Base-by-base conservation (phyloP, 805 yeast species). In the Saccharomycopsis babjevae region DNA sequence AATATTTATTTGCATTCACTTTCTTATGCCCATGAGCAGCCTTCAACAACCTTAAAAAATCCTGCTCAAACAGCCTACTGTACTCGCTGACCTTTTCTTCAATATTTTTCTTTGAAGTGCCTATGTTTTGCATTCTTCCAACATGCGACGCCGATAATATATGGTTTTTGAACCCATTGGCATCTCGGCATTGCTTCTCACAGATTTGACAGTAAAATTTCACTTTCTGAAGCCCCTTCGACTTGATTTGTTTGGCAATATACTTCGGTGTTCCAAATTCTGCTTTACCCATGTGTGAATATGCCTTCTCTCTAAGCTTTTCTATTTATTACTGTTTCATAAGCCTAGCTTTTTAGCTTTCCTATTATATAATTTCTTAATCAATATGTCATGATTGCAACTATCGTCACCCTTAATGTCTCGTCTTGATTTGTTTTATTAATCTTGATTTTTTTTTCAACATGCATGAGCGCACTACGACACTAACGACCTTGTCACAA, bases 151-250 rank as follows among this genome's bases (percentile, higher is more conserved):
- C 89, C n/a, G 96, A 84, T 64, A 79, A 78, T n/a, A 86, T 79
- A 71, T 94, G 99, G 68, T 93, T 87, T 68, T 88, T 86, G 76
- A 88, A 94, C 30, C 99, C 99, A 73, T 94, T 93, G 64, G 88
- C 96, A 71, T 96, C 99, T 60, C 97, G 76, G 71, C 98, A 92
- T 73, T 94, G 99, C 68, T 93, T 90, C 69, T 80, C 83, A 69
- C 99, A 94, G 2, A 89, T 79, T 71, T 87, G 98, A 72, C 99
- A 94, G 72, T 91, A 96, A 79, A 83, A 93, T 63, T 83, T 79
- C 58, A 94, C 80, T 68, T 88, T 85, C 72, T 92, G 97, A 30
- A 92, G 83, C 1, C 98, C 98, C 56, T 82, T 77, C 30, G 89
- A 83, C 73, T 88, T 89, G 79, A 89, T 79, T 71, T 86, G 84